Evolutionary conservation across 495 filamentous ascomycete genomes (phyloP).

Genomic region (Monascus purpureus): DNA sequence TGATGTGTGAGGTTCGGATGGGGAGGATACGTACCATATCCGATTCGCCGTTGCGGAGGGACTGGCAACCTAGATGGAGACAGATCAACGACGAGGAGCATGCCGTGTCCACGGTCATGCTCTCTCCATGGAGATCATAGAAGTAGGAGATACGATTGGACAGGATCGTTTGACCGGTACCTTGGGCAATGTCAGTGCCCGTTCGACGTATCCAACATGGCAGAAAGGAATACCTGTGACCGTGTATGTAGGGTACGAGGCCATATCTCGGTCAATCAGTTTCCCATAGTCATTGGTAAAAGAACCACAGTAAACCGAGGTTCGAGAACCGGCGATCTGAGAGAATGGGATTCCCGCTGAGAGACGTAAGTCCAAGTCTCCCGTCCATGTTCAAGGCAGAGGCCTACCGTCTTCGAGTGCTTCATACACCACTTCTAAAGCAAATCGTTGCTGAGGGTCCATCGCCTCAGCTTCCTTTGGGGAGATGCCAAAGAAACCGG

Average conservation of each 20-base stretch:
- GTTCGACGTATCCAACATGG: too few species aligned
- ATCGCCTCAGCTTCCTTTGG: conserved; percentile 29
- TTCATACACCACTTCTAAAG: conserved; percentile 32
- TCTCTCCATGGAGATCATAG: conserved; percentile 21
- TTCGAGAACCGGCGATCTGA: conserved; percentile 32
- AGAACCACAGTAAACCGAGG: conserved; percentile 31
- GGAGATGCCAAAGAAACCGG: conserved; percentile 35
- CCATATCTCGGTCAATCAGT: conserved; percentile 23
- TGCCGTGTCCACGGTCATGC: conserved; percentile 21
- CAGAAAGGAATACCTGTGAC: conserved; percentile 31
- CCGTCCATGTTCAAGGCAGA: conserved; percentile 23
- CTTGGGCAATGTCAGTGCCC: too few species aligned
- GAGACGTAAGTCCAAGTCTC: too few species aligned
- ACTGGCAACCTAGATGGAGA: conserved; percentile 19
- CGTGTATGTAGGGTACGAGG: conserved; percentile 26
- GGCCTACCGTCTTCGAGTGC: conserved; percentile 33
- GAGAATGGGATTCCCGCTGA: too few species aligned
- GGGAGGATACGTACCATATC: too few species aligned
- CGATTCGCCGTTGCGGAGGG: conserved; percentile 13
- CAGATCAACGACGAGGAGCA: conserved; percentile 24
- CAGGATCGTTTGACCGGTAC: too few species aligned
- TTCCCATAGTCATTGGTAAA: conserved; percentile 32
- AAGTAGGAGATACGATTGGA: conserved; percentile 24
- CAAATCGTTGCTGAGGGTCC: conserved; percentile 35
- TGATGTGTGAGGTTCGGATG: too few species aligned